These are phyloP conservation scores for Marchantia polymorpha DNA, from an alignment of 225 moss, liverwort and hornwort species.

Conservation along the genomic window DNA sequence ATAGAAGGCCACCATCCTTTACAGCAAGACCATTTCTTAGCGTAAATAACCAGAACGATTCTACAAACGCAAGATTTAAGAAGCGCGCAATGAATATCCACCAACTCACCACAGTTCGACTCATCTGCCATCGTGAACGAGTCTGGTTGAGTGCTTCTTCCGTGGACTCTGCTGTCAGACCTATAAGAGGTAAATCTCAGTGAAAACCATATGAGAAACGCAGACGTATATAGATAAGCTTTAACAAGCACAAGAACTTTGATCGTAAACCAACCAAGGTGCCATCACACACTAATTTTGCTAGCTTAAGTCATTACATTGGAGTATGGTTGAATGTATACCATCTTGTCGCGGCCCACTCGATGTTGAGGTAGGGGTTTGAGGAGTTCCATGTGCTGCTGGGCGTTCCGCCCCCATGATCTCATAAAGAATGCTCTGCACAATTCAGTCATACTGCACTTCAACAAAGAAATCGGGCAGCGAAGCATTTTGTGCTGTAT, in stretches of 20 bases:
- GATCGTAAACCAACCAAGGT: neutral
- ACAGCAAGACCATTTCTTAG: no score
- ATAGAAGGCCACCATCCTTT: neutral
- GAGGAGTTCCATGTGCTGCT: slow-evolving; percentile 34
- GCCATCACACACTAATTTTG: neutral
- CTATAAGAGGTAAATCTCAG: slow-evolving; percentile 27
- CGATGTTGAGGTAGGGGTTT: slow-evolving; percentile 20
- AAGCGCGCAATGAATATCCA: neutral
- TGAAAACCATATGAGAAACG: neutral
- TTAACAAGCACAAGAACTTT: neutral
- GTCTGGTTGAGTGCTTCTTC: slow-evolving; percentile 88
- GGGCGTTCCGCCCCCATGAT: slow-evolving; percentile 76
- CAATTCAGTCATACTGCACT: neutral
- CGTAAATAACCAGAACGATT: neutral
- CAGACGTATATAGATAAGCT: neutral
- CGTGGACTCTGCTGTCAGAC: slow-evolving; percentile 68
- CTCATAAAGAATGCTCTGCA: slow-evolving; percentile 78
- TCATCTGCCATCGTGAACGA: slow-evolving; percentile 98
- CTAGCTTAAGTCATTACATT: neutral
- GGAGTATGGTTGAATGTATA: neutral
- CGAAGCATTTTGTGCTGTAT: no score
- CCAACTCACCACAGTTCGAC: slow-evolving; percentile 73
- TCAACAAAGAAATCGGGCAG: neutral
- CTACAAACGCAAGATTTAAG: neutral
- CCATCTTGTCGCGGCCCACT: slow-evolving; percentile 29